A percentile compares a stretch with the other conserved stretches of the same genome.
Evolutionary conservation across 129 eudicot genomes (phyloP).

Genomic region (Escallonia rubra): DNA sequence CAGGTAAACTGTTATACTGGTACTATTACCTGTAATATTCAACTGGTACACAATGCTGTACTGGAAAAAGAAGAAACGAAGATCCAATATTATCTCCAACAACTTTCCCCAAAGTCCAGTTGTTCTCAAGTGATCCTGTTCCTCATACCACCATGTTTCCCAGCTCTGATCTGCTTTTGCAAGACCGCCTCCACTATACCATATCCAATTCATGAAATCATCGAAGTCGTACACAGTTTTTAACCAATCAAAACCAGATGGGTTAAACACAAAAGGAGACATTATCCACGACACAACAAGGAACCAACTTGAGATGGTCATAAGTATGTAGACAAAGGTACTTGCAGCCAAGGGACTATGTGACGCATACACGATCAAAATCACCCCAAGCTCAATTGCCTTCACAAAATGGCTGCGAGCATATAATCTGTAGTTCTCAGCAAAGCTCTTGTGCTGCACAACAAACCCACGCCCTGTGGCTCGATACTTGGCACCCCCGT

Average conservation of each 20-base stretch:
- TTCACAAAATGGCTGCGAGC: conserved; percentile 93
- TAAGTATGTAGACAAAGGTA: conserved; percentile 57
- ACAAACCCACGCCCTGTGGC: conserved; percentile 96
- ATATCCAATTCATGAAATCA: conserved; percentile 71
- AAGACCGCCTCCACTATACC: conserved; percentile 57
- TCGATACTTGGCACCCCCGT: conserved; percentile 92
- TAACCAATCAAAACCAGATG: conserved; percentile 93
- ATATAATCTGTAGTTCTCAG: conserved; percentile 68
- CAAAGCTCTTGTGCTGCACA: conserved; percentile 69
- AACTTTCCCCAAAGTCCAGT: conserved; percentile 94
- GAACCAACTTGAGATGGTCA: conserved; percentile 85
- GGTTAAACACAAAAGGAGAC: conserved; percentile 83
- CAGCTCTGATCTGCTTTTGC: conserved; percentile 77
- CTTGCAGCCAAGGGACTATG: conserved; percentile 45
- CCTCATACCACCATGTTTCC: conserved; percentile 99
- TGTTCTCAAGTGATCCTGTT: conserved; percentile 76
- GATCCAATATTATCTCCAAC: conserved; percentile 68
- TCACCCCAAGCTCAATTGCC: conserved; percentile 83
- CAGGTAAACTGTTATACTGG: conserved; percentile 66
- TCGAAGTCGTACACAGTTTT: conserved; percentile 89
- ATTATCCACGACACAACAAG: conserved; percentile 86
- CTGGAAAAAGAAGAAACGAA: conserved; percentile 85
- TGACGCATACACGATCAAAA: conserved; percentile 66
- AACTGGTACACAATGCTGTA: conserved; percentile 88
- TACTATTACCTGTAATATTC: conserved; percentile 39